These are phyloP conservation scores for Citrus trifoliata DNA, from an alignment of 345 rosid species.

Conservation along the genomic window DNA sequence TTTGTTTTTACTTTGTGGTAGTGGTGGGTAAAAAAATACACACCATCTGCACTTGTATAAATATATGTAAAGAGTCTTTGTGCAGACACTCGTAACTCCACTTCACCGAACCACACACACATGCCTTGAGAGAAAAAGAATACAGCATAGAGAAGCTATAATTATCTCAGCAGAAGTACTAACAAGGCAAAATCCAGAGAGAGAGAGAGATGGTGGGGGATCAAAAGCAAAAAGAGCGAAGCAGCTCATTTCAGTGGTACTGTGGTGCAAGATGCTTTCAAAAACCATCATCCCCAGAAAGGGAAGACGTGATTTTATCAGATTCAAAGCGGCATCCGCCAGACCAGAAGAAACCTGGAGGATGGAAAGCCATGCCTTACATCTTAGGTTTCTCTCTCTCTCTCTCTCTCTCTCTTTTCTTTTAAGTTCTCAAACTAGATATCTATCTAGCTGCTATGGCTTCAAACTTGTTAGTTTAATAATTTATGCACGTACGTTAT, in stretches of 20 bases:
- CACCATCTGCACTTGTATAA: neutral
- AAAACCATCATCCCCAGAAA: neutral
- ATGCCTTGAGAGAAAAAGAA: neutral
- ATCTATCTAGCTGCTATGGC: neutral
- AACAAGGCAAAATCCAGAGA: too few species aligned
- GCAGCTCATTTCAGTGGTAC: neutral
- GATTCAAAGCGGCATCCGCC: neutral
- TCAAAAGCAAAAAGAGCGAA: neutral
- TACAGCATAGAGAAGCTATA: neutral
- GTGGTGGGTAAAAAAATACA: too few species aligned
- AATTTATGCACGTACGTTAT: neutral
- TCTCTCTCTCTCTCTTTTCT: neutral
- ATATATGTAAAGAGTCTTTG: neutral
- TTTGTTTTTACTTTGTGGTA: too few species aligned
- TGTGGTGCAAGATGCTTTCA: constrained; percentile 5
- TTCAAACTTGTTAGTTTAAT: too few species aligned
- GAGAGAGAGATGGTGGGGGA: neutral
- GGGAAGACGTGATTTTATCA: neutral
- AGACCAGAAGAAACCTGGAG: constrained; percentile 19
- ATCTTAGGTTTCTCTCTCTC: constrained; percentile 30
- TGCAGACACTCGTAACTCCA: neutral
- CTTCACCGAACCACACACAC: neutral
- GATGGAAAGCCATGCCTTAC: constrained; percentile 44
- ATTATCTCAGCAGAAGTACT: neutral
- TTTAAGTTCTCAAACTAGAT: too few species aligned